Evolutionary conservation across 2,329 filamentous ascomycete species (phyloP).

Genomic region (Diaporthe sp.): DNA sequence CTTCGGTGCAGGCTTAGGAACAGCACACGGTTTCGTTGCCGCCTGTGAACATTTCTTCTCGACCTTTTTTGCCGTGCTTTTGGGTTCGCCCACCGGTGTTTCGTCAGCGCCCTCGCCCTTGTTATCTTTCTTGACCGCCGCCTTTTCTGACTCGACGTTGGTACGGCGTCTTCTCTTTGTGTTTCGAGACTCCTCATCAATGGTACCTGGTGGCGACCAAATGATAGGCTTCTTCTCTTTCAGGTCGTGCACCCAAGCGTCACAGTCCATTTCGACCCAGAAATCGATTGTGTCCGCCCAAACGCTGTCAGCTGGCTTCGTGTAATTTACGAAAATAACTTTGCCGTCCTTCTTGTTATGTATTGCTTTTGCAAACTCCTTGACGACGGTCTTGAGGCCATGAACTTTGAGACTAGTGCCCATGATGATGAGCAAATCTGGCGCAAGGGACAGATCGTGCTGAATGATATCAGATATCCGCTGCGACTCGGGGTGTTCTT

Average conservation of each 20-base stretch:
- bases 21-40: slow-evolving; percentile 1
- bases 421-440: slow-evolving; percentile 78
- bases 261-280: slow-evolving; percentile 82
- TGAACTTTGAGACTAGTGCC: slow-evolving; percentile 81
- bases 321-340: slow-evolving; percentile 81
- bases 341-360: slow-evolving; percentile 74
- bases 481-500: slow-evolving; percentile 78
- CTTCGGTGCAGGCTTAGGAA: slow-evolving; percentile 51
- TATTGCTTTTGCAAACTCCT: slow-evolving; percentile 79
- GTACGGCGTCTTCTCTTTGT: slow-evolving; percentile 49
- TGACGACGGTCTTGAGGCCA: slow-evolving; percentile 78
- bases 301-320: slow-evolving; percentile 78
- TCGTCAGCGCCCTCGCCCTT: slow-evolving; percentile 53
- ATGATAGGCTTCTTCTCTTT: slow-evolving; percentile 70
- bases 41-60: slow-evolving; percentile 46
- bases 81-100: slow-evolving; percentile 25
- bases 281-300: slow-evolving; percentile 83
- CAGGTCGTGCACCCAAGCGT: slow-evolving; percentile 78
- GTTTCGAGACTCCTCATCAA: slow-evolving; percentile 58
- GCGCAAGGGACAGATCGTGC: slow-evolving; percentile 74
- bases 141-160: slow-evolving; percentile 48
- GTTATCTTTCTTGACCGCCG: slow-evolving; percentile 44
- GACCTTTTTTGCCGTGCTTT: slow-evolving; percentile 36
- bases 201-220: slow-evolving; percentile 66
- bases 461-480: slow-evolving; percentile 78